Percentiles rank a stretch among this genome's conserved stretches.
Conservation (phyloP, 306 rosid species). For the Nissolia schottii region DNA sequence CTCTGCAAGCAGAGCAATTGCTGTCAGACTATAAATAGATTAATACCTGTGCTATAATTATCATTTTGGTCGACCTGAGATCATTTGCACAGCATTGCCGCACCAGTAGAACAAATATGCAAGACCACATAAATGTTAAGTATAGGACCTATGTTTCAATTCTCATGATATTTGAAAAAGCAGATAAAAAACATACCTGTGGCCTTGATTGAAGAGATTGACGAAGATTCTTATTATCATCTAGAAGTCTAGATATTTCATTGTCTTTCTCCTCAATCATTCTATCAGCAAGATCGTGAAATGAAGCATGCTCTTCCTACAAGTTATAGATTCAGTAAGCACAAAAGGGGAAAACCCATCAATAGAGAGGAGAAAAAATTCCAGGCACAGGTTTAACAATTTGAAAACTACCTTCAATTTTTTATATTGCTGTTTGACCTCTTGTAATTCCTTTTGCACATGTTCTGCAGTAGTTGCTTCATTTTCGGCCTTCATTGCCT, state of each 20-base stretch:
- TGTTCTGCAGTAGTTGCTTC: conserved; percentile 66
- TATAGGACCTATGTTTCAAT: conserved; percentile 14
- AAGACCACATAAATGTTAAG: conserved; percentile 8
- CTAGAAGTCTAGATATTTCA: conserved; percentile 78
- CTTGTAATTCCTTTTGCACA: conserved; percentile 71
- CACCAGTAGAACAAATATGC: conserved; percentile 25
- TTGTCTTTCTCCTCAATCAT: conserved; percentile 89
- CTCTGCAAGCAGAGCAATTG: conserved; percentile 6
- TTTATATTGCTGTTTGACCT: conserved; percentile 65
- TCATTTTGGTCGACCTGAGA: conserved; percentile 58
- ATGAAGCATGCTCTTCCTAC: conserved; percentile 84
- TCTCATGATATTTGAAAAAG: conserved; percentile 8
- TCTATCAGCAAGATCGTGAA: conserved; percentile 89
- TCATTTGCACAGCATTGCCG: conserved; percentile 23
- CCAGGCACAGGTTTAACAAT: conserved; percentile 11
- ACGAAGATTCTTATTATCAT: conserved; percentile 72
- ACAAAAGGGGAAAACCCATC: conserved; percentile 11
- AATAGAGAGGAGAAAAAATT: background rate
- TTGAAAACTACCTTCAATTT: conserved; percentile 62
- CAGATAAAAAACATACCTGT: conserved; percentile 39
- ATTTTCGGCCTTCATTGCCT: conserved; percentile 71
- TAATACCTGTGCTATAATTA: conserved; percentile 60
- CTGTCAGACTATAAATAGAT: conserved; percentile 7
- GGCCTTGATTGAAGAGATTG: conserved; percentile 72
- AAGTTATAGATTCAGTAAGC: conserved; percentile 31